Evolutionary conservation across 2,329 filamentous ascomycete species (phyloP).

Genomic region (Helotiales sp.): DNA sequence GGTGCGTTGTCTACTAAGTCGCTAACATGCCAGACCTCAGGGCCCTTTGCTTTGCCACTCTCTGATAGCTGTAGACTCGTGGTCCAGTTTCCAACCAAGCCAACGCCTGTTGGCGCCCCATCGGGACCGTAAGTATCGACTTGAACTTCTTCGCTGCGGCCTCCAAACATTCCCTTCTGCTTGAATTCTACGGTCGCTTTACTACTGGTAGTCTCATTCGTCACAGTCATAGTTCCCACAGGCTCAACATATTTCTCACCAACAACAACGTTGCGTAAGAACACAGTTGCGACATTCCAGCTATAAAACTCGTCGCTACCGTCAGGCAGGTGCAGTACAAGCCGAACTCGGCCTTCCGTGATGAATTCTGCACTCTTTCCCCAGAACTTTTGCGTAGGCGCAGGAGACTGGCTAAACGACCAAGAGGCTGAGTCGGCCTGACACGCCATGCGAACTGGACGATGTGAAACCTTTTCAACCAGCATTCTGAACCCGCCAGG

Average conservation of each 20-base stretch:
- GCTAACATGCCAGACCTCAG: conserved; percentile 80
- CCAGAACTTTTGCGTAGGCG: conserved; percentile 97
- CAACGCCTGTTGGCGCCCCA: conserved; percentile 68
- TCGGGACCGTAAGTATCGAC: conserved; percentile 73
- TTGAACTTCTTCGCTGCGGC: conserved; percentile 85
- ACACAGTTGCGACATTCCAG: conserved; percentile 87
- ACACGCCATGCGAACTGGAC: conserved; percentile 89
- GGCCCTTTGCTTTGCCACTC: conserved; percentile 63
- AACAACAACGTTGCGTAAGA: conserved; percentile 93
- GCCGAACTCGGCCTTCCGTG: conserved; percentile 83
- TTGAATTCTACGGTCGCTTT: conserved; percentile 91
- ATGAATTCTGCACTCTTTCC: conserved; percentile 94
- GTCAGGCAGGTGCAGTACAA: conserved; percentile 71
- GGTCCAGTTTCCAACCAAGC: conserved; percentile 86
- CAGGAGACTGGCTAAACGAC: conserved; percentile 86
- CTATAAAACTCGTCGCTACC: conserved; percentile 80
- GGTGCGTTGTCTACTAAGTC: conserved; percentile 77
- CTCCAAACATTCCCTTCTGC: conserved; percentile 95
- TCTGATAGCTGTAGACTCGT: conserved; percentile 69
- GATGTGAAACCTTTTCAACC: conserved; percentile 94
- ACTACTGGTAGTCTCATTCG: conserved; percentile 82
- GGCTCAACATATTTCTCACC: conserved; percentile 98
- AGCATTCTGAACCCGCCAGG: conserved; percentile 82
- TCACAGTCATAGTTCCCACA: conserved; percentile 84
- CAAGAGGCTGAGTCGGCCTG: conserved; percentile 87